Percentiles rank a stretch among this genome's conserved stretches.
These are phyloP conservation scores for Fagopyrum tataricum DNA, from an alignment of 148 eudicot species.

Conservation along the genomic window DNA sequence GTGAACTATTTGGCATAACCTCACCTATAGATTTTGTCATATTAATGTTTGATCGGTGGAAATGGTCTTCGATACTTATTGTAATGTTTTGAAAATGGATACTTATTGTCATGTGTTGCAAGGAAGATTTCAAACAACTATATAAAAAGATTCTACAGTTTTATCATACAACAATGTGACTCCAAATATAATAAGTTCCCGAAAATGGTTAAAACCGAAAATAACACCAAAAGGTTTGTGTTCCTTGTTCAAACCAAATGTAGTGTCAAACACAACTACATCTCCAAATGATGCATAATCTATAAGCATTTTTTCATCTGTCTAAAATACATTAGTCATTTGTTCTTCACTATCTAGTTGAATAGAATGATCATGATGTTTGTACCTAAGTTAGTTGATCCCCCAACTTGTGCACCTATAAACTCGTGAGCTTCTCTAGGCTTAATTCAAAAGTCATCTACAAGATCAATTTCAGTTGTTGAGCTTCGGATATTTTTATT, in stretches of 20 bases:
- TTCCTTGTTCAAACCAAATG: background rate
- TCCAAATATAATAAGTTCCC: constrained; percentile 10
- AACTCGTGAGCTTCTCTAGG: too few species aligned
- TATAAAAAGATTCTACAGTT: background rate
- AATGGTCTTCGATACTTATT: constrained; percentile 6
- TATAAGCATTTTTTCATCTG: background rate
- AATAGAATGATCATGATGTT: background rate
- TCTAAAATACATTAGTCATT: background rate
- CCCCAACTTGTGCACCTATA: background rate
- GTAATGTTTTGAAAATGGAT: background rate
- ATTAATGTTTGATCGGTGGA: background rate
- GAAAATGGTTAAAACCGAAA: constrained; percentile 4
- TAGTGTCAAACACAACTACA: constrained; percentile 5
- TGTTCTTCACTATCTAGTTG: background rate
- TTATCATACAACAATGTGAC: constrained; percentile 10
- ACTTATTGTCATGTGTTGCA: background rate
- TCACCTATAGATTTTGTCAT: too few species aligned
- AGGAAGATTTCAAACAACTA: background rate
- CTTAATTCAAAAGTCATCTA: too few species aligned
- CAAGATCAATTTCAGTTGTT: too few species aligned
- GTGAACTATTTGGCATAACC: too few species aligned
- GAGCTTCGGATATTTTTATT: too few species aligned
- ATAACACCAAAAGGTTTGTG: background rate
- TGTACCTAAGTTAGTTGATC: background rate
- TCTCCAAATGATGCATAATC: constrained; percentile 16